These are phyloP conservation scores for Sporothrix dimorphospora DNA, from an alignment of 2,329 filamentous ascomycete species.

Conservation along the genomic window DNA sequence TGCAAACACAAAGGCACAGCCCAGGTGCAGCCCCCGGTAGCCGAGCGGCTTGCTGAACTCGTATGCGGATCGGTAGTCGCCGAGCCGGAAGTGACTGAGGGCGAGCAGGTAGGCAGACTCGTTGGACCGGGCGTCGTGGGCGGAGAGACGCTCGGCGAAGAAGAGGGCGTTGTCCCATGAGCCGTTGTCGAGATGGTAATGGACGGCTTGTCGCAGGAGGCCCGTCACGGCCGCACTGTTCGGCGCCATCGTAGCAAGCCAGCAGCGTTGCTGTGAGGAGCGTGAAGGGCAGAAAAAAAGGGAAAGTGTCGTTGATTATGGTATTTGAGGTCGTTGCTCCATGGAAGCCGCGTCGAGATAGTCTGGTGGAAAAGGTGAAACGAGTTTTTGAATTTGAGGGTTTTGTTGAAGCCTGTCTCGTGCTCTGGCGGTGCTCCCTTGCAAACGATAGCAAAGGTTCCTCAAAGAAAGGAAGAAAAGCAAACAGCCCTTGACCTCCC, in stretches of 20 bases:
- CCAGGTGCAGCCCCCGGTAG: slow-evolving; percentile 73
- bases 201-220: slow-evolving; percentile 61
- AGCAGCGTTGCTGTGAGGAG: not conserved
- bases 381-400: not conserved
- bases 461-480: not conserved
- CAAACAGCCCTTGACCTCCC: slow-evolving; percentile 15
- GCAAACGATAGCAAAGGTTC: not conserved
- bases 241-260: slow-evolving; percentile 53
- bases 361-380: not conserved
- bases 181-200: slow-evolving; percentile 84
- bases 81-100: slow-evolving; percentile 80
- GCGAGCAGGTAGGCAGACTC: slow-evolving; percentile 84
- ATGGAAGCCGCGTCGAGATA: slow-evolving; percentile 27
- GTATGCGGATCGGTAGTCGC: slow-evolving; percentile 82
- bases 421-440: not conserved
- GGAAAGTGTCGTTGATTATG: slow-evolving; percentile 22
- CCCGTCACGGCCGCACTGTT: slow-evolving; percentile 53
- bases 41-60: slow-evolving; percentile 76
- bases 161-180: slow-evolving; percentile 90
- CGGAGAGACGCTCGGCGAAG: slow-evolving; percentile 82
- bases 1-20: slow-evolving; percentile 89
- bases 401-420: not conserved
- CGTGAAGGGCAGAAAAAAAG: slow-evolving; percentile 2
- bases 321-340: slow-evolving; percentile 30
- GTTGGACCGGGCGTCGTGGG: slow-evolving; percentile 77